These are phyloP conservation scores for Acer yangbiense DNA, from an alignment of 345 rosid species.

Conservation along the genomic window DNA sequence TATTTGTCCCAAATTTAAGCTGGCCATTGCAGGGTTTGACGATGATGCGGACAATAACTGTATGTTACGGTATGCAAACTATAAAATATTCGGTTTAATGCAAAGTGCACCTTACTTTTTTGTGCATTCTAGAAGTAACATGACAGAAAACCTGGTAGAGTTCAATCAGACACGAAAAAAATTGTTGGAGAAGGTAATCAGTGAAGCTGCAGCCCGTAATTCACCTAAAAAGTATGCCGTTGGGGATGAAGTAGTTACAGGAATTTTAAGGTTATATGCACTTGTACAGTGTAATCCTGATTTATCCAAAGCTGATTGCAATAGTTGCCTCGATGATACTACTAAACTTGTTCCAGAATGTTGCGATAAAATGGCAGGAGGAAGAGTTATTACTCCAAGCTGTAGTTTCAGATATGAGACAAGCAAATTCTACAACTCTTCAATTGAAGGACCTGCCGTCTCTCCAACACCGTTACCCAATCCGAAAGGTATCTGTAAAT, in stretches of 20 bases:
- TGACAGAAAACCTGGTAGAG: no score
- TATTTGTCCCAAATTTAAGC: not conserved
- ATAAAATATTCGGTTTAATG: not conserved
- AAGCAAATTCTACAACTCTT: not conserved
- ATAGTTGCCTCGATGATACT: conserved; percentile 22
- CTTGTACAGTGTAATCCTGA: conserved; percentile 52
- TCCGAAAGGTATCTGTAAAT: no score
- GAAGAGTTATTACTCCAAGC: conserved; percentile 8
- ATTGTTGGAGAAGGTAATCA: conserved; percentile 26
- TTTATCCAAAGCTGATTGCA: conserved; percentile 33
- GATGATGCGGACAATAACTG: not conserved
- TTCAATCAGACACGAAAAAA: not conserved
- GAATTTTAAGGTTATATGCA: conserved; percentile 26
- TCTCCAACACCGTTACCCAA: no score
- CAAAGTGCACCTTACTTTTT: not conserved
- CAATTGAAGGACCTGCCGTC: not conserved
- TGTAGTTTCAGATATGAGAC: conserved; percentile 11
- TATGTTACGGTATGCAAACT: conserved; percentile 3
- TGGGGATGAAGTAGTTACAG: conserved; percentile 12
- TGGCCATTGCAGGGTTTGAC: conserved; percentile 3
- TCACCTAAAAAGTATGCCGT: conserved; percentile 45
- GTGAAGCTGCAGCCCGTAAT: conserved; percentile 29
- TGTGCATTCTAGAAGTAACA: not conserved
- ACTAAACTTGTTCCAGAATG: not conserved
- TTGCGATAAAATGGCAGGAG: conserved; percentile 5